Conservation (phyloP, 805 yeast genomes). For the Ogataea saltuana region DNA sequence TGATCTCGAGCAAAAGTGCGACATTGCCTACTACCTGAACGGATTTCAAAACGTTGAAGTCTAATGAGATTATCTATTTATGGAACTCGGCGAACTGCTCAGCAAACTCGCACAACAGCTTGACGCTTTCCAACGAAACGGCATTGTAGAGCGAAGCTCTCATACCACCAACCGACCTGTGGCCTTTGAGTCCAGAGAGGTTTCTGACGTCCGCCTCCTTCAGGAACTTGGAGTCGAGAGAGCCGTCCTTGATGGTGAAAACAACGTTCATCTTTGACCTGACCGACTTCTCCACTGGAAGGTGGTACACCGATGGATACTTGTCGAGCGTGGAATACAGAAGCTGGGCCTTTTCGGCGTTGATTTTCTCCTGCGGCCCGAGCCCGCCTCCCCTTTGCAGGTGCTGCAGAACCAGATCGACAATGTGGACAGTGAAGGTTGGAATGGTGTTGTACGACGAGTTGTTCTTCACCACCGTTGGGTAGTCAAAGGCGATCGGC, state of each 20-base stretch:
- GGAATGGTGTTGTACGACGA: conserved; percentile 96
- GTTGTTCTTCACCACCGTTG: conserved; percentile 82
- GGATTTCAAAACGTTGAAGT: conserved; percentile 31
- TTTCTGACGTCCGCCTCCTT: conserved; percentile 59
- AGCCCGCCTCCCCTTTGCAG: conserved; percentile 75
- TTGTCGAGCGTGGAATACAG: conserved; percentile 68
- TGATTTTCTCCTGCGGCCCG: conserved; percentile 53
- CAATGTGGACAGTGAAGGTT: conserved; percentile 84
- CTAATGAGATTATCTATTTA: conserved; percentile 17
- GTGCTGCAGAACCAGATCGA: conserved; percentile 71
- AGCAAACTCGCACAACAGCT: conserved; percentile 56
- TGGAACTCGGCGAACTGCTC: conserved; percentile 55
- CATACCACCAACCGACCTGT: conserved; percentile 96
- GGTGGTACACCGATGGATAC: conserved; percentile 61
- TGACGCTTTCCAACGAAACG: conserved; percentile 60
- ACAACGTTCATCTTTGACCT: conserved; percentile 94
- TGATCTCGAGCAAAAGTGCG: conserved; percentile 64
- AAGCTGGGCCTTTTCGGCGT: conserved; percentile 59
- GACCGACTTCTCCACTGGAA: conserved; percentile 61
- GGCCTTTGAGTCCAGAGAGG: conserved; percentile 87
- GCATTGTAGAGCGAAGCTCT: conserved; percentile 94
- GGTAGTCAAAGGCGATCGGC: conserved; percentile 88
- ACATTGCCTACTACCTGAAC: conserved; percentile 60
- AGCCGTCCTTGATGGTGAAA: conserved; percentile 66
- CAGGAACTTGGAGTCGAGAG: conserved; percentile 67